A percentile compares a stretch with the other conserved stretches of the same genome.
Evolutionary conservation across 768 basidiomycete genomes (phyloP).

Genomic region (Amanita pallidorosea): DNA sequence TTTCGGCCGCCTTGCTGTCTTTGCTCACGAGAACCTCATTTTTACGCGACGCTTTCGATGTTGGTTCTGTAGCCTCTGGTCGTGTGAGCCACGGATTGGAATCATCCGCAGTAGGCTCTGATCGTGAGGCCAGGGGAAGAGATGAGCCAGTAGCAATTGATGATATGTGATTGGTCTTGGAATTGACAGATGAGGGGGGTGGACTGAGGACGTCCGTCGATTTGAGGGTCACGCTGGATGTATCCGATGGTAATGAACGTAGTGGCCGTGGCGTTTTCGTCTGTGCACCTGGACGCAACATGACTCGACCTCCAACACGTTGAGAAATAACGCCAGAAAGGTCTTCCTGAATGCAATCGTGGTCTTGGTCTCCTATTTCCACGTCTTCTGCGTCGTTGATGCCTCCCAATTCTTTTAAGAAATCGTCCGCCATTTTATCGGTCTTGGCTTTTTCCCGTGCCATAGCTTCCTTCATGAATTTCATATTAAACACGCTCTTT

Average conservation of each 20-base stretch:
- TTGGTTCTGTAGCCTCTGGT: slow-evolving; percentile 13
- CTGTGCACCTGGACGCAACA: slow-evolving; percentile 42
- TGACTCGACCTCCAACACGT: slow-evolving; percentile 58
- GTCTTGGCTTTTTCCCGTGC: slow-evolving; percentile 49
- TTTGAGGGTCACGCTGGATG: slow-evolving; percentile 59
- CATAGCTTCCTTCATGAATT: slow-evolving; percentile 95
- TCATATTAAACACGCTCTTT: slow-evolving; percentile 87
- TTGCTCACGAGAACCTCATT: slow-evolving; percentile 69
- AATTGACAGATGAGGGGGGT: slow-evolving; percentile 2
- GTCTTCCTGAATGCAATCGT: slow-evolving; percentile 9
- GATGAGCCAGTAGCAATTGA: slow-evolving; percentile 6
- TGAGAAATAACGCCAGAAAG: slow-evolving; percentile 31
- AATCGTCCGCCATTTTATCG: slow-evolving; percentile 58
- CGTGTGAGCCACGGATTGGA: slow-evolving; percentile 78
- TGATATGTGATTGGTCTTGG: slow-evolving; percentile 12
- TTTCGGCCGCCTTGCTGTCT: slow-evolving; percentile 44
- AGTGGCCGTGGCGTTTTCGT: slow-evolving; percentile 17
- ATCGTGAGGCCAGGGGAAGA: slow-evolving; percentile 8
- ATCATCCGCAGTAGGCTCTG: slow-evolving; percentile 11
- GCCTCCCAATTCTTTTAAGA: slow-evolving; percentile 57
- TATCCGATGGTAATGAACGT: slow-evolving; percentile 29
- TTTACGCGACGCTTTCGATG: slow-evolving; percentile 46
- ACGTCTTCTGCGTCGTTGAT: slow-evolving; percentile 12
- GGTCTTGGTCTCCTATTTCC: slow-evolving; percentile 15
- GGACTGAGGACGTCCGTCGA: slow-evolving; percentile 41